Evolutionary conservation across 2,329 filamentous ascomycete species (phyloP).

Genomic region (Pseudogymnoascus sp.): DNA sequence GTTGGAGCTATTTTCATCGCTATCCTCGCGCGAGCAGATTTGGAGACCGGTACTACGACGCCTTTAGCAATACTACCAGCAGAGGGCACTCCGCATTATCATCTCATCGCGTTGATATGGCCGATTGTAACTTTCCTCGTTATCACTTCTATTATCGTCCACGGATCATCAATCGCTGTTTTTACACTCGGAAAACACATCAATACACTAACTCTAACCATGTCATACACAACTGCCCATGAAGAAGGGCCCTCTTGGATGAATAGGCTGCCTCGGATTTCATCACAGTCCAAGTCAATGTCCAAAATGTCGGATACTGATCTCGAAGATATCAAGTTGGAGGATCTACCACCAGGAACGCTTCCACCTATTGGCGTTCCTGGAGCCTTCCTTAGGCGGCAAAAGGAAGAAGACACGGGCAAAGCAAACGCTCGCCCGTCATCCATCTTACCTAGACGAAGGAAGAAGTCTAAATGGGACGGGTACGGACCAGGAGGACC

Average conservation of each 20-base stretch:
- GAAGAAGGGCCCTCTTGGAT: slow-evolving; percentile 92
- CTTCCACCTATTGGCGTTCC: slow-evolving; percentile 64
- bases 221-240: slow-evolving; percentile 87
- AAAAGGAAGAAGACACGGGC: slow-evolving; percentile 61
- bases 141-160: slow-evolving; percentile 86
- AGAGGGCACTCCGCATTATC: slow-evolving; percentile 44
- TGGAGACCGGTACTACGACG: slow-evolving; percentile 65
- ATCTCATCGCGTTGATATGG: slow-evolving; percentile 82
- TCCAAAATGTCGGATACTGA: slow-evolving; percentile 77
- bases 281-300: slow-evolving; percentile 64
- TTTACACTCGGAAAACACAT: slow-evolving; percentile 97
- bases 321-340: slow-evolving; percentile 52
- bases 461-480: slow-evolving; percentile 59
- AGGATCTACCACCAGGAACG: slow-evolving; percentile 56
- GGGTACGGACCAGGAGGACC: slow-evolving; percentile 76
- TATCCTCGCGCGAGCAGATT: slow-evolving; percentile 83
- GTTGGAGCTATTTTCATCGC: slow-evolving; percentile 94
- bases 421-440: slow-evolving; percentile 38
- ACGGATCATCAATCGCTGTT: slow-evolving; percentile 95
- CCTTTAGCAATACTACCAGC: slow-evolving; percentile 58
- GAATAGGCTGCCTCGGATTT: slow-evolving; percentile 72
- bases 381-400: slow-evolving; percentile 70
- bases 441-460: slow-evolving; percentile 50
- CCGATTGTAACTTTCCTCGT: slow-evolving; percentile 92
- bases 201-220: slow-evolving; percentile 88